Base-by-base conservation (phyloP, 2,329 filamentous ascomycete genomes). In the Trematosphaeria pertusa region DNA sequence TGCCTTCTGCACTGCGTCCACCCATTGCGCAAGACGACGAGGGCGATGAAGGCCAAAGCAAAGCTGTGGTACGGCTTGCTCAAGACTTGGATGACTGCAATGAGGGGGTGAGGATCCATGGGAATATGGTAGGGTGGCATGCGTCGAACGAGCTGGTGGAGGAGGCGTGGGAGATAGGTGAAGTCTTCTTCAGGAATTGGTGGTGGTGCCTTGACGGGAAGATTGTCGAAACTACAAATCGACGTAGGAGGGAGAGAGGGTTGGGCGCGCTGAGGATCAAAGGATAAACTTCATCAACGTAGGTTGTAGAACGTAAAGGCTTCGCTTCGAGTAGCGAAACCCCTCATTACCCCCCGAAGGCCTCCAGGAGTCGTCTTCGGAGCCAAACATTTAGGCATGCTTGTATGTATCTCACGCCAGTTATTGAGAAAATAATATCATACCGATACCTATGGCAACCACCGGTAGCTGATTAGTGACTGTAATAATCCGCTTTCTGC, bases 141-240 rank as follows among this genome's bases (percentile, higher is more conserved):
- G 78, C 4, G 59, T 67, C 52, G 0, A 78, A 83, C 50, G 77
- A 80, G 15, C 80, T 77, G 50, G 73, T 80, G 37, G 67, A 73
- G 5, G 60, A 63, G 18, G 73, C 71, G 21, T 86, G 82, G 81
- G 82, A 86, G 62, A 73, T 85, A 10, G 81, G 82, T 1, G 80
- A 84, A 63, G 58, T 75, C n/a, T 65, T 84, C 17, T 84, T 84
- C 62, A 75, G 79, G 63, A 74, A 77, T 31, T 85, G 82, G 82
- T 86, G 81, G 81, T 85, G 82, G 66, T 65, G 82, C 26, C 80
- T 85, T 59, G 82, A 85, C 56, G 62, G 73, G 7, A 70, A 72
- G 9, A 75, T 84, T 12, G 65, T 85, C n/a, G 75, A 78, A 34
- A 74, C 74, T 41, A 82, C 80, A 58, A 84, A 85, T 63, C 67